Base-by-base conservation (phyloP, 2,329 filamentous ascomycete species). In the Pseudogymnoascus sp. region DNA sequence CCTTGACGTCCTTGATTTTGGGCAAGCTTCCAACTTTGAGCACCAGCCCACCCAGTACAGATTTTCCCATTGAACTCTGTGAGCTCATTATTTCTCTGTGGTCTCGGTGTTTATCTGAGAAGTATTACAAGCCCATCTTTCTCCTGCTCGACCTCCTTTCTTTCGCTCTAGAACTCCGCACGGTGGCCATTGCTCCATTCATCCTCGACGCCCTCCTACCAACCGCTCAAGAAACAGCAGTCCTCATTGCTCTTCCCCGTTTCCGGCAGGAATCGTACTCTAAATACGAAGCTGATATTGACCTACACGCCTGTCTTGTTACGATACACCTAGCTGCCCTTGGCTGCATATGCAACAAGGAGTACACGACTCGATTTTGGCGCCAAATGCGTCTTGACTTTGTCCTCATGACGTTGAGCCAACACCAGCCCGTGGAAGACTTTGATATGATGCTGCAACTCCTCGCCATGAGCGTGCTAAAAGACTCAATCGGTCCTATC, bases 401-500 rank as follows among this genome's bases (percentile, higher is more conserved):
- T 65, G 81, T 88, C 8, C 74, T 89, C 11, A 76, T 89, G 61
- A 81, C 90, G 67, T 78, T 93, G 1, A 86, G 83, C 63, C 82
- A 83, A 30, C 86, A 85, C 60, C 88, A 92, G 63, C 81, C 82
- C 1, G 74, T 84, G 0, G 72, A 77, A 1, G 85, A 90, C 58
- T 86, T 89, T 60, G 74, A 83, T 1, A 77, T 80, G 28, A 87
- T 87, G 76, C 75, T 92, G 7, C 78, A 81, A 25, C 78, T 92
- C 57, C 75, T 94, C 1, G 79, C 81, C 36, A 88, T 86, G 0
- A 90, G 88, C 4, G 80, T 83, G 0, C 77, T 89, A 1, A 74
- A 81, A 0, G 75, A 78, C 1, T 86, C 84, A 1, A 84, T 93
- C 58, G 89, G 90, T 0, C 84, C 88, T 14, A 84, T 90, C 60